A percentile compares a stretch with the other conserved stretches of the same genome.
Conservation (phyloP, 2,329 filamentous ascomycete species). For the Juglanconis sp. region DNA sequence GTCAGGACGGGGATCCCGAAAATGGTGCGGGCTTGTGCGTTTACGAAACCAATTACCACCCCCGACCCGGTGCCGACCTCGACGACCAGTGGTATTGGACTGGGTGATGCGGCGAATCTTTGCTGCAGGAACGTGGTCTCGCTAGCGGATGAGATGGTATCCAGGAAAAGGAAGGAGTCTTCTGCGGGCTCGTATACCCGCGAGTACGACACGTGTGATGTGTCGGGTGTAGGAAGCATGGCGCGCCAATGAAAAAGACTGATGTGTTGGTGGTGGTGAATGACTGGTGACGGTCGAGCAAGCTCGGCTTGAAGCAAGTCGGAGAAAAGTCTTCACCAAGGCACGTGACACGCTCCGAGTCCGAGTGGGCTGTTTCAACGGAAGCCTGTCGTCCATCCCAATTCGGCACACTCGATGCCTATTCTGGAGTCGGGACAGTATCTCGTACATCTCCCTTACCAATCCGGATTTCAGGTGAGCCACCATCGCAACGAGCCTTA, state of each 20-base stretch:
- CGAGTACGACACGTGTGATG: constrained; percentile 84
- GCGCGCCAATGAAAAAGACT: not conserved
- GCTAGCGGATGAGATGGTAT: constrained; percentile 73
- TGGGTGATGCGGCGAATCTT: constrained; percentile 48
- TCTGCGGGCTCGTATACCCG: constrained; percentile 93
- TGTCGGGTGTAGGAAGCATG: constrained; percentile 93
- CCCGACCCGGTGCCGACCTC: constrained; percentile 92
- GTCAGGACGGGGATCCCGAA: constrained; percentile 72
- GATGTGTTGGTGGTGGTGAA: not conserved
- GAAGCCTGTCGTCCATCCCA: not conserved
- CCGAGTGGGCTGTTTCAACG: not conserved
- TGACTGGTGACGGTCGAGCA: not conserved
- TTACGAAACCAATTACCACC: constrained; percentile 84
- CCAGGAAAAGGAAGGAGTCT: constrained; percentile 90
- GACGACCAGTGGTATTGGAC: constrained; percentile 62
- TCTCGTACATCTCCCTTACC: not conserved
- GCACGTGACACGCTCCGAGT: constrained; percentile 15
- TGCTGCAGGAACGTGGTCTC: constrained; percentile 67
- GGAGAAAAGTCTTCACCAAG: constrained; percentile 7
- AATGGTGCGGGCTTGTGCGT: constrained; percentile 68
- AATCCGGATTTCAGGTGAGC: not conserved
- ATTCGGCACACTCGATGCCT: not conserved
- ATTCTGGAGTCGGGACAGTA: not conserved
- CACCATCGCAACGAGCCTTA: too few species aligned
- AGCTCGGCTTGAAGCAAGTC: not conserved